Conservation (phyloP, 306 rosid genomes). For the Myrica gale region DNA sequence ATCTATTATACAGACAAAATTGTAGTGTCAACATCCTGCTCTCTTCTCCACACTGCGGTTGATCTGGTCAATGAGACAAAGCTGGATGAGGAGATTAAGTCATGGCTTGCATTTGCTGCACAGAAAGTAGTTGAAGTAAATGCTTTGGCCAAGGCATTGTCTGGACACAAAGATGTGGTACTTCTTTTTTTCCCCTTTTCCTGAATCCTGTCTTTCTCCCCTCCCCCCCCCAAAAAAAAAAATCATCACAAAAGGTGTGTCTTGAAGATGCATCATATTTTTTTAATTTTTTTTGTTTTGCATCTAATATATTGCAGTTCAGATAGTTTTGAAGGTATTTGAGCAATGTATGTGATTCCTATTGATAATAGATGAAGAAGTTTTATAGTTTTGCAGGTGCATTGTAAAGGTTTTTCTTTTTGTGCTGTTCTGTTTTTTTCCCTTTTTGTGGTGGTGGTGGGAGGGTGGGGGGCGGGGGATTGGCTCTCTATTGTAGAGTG, state of each 20-base stretch:
- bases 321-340: slow-evolving; percentile 1
- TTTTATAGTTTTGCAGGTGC: neutral
- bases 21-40: slow-evolving; percentile 83
- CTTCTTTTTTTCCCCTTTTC: neutral
- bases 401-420: neutral
- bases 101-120: slow-evolving; percentile 91
- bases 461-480: too few species aligned
- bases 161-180: slow-evolving; percentile 68
- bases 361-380: neutral
- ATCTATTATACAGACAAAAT: slow-evolving; percentile 46
- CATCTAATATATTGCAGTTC: neutral
- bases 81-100: slow-evolving; percentile 70
- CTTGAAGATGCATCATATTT: neutral
- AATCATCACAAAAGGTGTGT: neutral
- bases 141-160: slow-evolving; percentile 76
- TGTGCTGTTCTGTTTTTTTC: too few species aligned
- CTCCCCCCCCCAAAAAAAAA: neutral
- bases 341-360: neutral
- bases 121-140: slow-evolving; percentile 83
- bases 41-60: slow-evolving; percentile 92
- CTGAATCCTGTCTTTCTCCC: neutral
- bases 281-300: too few species aligned
- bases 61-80: slow-evolving; percentile 78
- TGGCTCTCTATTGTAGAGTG: too few species aligned
- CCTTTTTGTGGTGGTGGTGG: too few species aligned